Evolutionary conservation across 208 protist genomes (phyloP).

Genomic region (Phytomonas francai): DNA sequence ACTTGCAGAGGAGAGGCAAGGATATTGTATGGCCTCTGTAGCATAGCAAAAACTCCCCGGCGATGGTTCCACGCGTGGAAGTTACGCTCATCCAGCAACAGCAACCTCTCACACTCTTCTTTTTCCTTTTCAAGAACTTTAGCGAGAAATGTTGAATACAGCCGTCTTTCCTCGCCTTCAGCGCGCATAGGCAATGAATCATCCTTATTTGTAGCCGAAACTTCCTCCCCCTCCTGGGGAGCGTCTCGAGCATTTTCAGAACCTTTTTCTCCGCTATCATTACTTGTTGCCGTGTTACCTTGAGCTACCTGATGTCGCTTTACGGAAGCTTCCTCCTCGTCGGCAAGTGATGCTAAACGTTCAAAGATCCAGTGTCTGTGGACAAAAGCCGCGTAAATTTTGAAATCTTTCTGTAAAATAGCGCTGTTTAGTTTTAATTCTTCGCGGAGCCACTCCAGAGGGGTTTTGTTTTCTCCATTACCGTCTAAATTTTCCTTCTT

Average conservation of each 20-base stretch:
- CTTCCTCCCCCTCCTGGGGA: too few species aligned
- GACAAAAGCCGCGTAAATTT: constrained; percentile 83
- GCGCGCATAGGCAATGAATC: too few species aligned
- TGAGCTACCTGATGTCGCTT: not conserved
- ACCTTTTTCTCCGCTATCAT: constrained; percentile 4
- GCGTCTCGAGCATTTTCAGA: too few species aligned
- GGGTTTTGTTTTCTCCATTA: not conserved
- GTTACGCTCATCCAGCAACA: constrained; percentile 83
- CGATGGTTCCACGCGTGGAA: constrained; percentile 89
- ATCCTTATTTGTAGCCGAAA: too few species aligned
- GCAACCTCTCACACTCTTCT: constrained; percentile 55
- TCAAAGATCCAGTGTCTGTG: constrained; percentile 78
- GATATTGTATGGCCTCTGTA: not conserved
- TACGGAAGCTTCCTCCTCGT: constrained; percentile 10
- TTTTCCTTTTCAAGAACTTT: constrained; percentile 45
- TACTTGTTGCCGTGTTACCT: not conserved
- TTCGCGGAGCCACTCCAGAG: constrained; percentile 21
- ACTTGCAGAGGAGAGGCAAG: not conserved
- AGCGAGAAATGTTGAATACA: not conserved
- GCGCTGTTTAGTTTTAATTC: constrained; percentile 61
- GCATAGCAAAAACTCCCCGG: constrained; percentile 29
- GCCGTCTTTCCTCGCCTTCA: too few species aligned
- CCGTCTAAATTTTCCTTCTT: not conserved
- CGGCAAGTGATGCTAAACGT: constrained; percentile 27
- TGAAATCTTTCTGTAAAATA: constrained; percentile 67